Base-by-base conservation (phyloP, 148 eudicot species). In the Beta vulgaris region DNA sequence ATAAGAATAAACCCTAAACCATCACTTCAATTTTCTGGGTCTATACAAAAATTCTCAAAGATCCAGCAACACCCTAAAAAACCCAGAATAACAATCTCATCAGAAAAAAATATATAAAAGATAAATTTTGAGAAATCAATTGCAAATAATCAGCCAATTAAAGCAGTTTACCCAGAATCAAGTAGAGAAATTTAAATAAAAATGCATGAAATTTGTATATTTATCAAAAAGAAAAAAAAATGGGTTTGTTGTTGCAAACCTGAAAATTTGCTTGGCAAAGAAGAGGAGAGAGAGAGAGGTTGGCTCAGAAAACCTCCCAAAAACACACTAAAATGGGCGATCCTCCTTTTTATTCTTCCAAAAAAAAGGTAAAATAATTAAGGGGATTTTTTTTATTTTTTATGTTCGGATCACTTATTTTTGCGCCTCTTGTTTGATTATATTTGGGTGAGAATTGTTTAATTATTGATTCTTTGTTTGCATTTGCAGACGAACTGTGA, bases 181-280 rank as follows among this genome's bases (percentile, higher is more conserved):
- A 72, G 25, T 12, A 34, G 25, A 53, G 0, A 54, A 69, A 57
- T 44, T 67, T 42, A 5, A 34, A 26, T 2, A 68, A 58, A 66
- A 68, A 68, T 73, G 78, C 82, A 69, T 19, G 40, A 74, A 49
- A 16, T 10, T 28, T 4, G 3, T 18, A 32, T 13, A 19, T 58
- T 74, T 40, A 34, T 21, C 1, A 74, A 4, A 29, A 42, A 61
- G n/a, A n/a, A 37, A 3, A 10, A 25, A 23, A 80, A 80, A 49
- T 29, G 70, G 79, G 73, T 9, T 61, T 49, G 35, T 75, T 60
- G 70, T 65, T 69, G 40, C 71, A 54, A 62, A 79, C 82, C 82
- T 79, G 82, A 64, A 69, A 72, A 66, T 31, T 75, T 75, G 75
- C 57, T 75, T 75, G 82, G 82, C 70, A 53, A 80, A 44, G 82